These are phyloP conservation scores for Kernera saxatilis DNA, from an alignment of 345 rosid genomes.

Conservation along the genomic window DNA sequence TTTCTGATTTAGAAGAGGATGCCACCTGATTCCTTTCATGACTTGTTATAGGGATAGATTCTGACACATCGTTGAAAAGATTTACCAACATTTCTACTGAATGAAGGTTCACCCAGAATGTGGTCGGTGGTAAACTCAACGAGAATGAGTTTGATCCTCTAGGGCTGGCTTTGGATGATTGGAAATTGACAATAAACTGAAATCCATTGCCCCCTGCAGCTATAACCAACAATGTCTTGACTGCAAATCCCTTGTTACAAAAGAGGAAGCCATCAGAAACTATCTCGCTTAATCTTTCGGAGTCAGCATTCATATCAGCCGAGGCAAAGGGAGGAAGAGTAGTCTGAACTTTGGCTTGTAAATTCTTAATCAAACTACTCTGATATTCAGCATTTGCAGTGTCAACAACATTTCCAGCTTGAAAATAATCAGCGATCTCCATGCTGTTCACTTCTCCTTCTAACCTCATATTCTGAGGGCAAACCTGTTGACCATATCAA, in stretches of 20 bases:
- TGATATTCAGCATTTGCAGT: constrained; percentile 21
- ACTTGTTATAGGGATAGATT: constrained; percentile 33
- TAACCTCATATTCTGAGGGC: constrained; percentile 58
- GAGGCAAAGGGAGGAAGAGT: constrained; percentile 56
- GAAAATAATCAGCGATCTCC: constrained; percentile 57
- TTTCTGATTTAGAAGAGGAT: constrained; percentile 40
- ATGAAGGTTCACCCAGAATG: constrained; percentile 63
- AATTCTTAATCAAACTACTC: constrained; percentile 37
- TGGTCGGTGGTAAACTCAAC: constrained; percentile 56
- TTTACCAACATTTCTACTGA: constrained; percentile 46
- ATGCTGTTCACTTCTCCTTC: constrained; percentile 58
- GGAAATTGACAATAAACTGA: constrained; percentile 35
- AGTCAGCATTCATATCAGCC: constrained; percentile 29
- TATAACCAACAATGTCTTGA: constrained; percentile 53
- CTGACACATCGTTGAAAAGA: constrained; percentile 49
- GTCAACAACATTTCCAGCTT: constrained; percentile 25
- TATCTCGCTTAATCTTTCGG: constrained; percentile 29
- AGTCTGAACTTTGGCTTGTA: constrained; percentile 58
- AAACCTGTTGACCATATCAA: constrained; percentile 60
- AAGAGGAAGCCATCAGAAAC: constrained; percentile 35
- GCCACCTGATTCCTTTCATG: constrained; percentile 21
- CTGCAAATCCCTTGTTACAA: constrained; percentile 35
- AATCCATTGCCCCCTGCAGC: constrained; percentile 52
- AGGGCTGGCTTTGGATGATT: constrained; percentile 38
- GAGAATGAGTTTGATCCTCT: constrained; percentile 46